Conservation (phyloP, 2,329 filamentous ascomycete species). For the Rutstroemia sp. region DNA sequence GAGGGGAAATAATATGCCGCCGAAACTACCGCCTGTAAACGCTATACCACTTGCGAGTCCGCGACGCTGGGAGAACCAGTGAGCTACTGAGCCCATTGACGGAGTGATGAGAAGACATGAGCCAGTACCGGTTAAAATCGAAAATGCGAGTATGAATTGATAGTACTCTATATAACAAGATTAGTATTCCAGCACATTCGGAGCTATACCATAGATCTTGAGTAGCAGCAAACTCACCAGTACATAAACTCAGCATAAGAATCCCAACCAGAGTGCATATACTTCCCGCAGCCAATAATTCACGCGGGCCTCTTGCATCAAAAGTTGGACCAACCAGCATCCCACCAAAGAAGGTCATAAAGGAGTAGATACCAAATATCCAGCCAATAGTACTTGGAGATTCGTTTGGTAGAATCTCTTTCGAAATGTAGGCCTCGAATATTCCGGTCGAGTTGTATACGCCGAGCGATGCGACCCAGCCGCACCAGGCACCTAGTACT, state of each 20-base stretch:
- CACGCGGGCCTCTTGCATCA: conserved; percentile 26
- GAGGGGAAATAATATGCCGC: conserved; percentile 59
- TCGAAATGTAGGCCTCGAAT: conserved; percentile 46
- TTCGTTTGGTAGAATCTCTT: conserved; percentile 56
- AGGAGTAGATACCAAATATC: conserved; percentile 47
- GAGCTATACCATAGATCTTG: no score
- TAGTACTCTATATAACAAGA: conserved; percentile 13
- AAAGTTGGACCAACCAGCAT: conserved; percentile 18
- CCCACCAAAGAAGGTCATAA: conserved; percentile 23
- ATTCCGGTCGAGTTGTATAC: conserved; percentile 74
- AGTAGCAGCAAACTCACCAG: conserved; percentile 1
- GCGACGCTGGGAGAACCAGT: conserved; percentile 70
- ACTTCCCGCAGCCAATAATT: conserved; percentile 30
- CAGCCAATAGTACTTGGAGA: conserved; percentile 46
- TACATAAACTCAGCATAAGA: conserved; percentile 12
- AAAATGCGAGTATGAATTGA: conserved; percentile 77
- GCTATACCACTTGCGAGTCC: conserved; percentile 81
- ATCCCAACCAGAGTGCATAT: conserved; percentile 9
- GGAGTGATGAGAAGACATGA: conserved; percentile 72
- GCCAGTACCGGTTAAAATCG: conserved; percentile 66
- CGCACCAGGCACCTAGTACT: conserved; percentile 74
- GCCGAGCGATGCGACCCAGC: conserved; percentile 69
- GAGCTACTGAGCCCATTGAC: conserved; percentile 68
- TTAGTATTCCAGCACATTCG: no score
- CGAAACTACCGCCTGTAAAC: conserved; percentile 66